Base-by-base conservation (phyloP, 768 basidiomycete species). In the Cystofilobasidium capitatum region DNA sequence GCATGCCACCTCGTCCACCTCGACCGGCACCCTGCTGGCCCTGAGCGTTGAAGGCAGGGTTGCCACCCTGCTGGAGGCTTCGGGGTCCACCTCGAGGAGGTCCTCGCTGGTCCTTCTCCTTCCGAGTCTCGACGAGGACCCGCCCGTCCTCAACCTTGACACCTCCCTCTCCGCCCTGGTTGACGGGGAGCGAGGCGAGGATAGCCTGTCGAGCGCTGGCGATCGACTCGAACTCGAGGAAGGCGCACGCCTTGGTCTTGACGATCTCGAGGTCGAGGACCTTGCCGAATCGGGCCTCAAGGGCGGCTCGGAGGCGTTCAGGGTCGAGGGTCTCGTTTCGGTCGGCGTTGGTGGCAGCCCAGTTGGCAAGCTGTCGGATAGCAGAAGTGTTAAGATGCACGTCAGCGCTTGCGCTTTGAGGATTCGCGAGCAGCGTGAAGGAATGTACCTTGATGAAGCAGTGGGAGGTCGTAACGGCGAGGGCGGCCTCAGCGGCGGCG, bases 261-360 rank as follows among this genome's bases (percentile, higher is more conserved):
- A 94, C 86, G 71, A 96, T 86, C 77, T 97, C 93, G 47, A 92
- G 78, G 29, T 91, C 91, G 76, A 88, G 89, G 74, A 96, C 81
- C 51, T 75, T 88, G 35, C 75, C 75, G 68, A 77, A 77, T 51
- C 74, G 73, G 20, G 71, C n/a, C 20, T 74, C 74, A 36, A 77
- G 66, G 20, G 72, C 70, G 31, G 63, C 64, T 66, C 73, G 37
- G 47, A 69, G 63, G 22, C 45, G 12, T n/a, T 68, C 59, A n/a
- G 66, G 72, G 68, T 76, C 75, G 29, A 75, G 65, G 1, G 71
- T 26, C 16, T 70, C 69, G 26, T 66, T 69, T 14, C 62, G 40
- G 47, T 73, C 72, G 65, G 55, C 69, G 22, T 73, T 74, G 29
- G 67, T 55, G 24, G 69, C 49, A 36, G 75, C 74, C 77, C 77